Percentiles rank a stretch among this genome's conserved stretches.
These are phyloP conservation scores for Cucumis sativus DNA, from an alignment of 306 rosid genomes.

Conservation along the genomic window Cucumber_9930_V3 NC_026658.2:8858501-8859000, in stretches of 20 bases:
- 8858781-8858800: not conserved
- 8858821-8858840: not conserved
- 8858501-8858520: conserved; percentile 85
- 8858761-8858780: not conserved
- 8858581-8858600: conserved; percentile 54
- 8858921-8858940: not conserved
- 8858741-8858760: not conserved
- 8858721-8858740: not conserved
- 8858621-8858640: conserved; percentile 78
- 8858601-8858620: conserved; percentile 88
- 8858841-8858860: not conserved
- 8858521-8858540: conserved; percentile 88
- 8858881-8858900: not conserved
- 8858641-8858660: conserved; percentile 99
- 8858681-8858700: conserved; percentile 73
- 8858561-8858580: conserved; percentile 32
- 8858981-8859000: conserved; percentile 78
- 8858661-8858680: conserved; percentile 95
- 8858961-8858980: conserved; percentile 76
- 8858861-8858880: not conserved
- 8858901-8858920: not conserved
- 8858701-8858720: conserved; percentile 18
- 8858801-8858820: not conserved
- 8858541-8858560: conserved; percentile 57
- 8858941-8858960: not conserved